A percentile compares a stretch with the other conserved stretches of the same genome.
These are phyloP conservation scores for Cyberlindnera bimundalis DNA, from an alignment of 805 yeast species.

Conservation along the genomic window DNA sequence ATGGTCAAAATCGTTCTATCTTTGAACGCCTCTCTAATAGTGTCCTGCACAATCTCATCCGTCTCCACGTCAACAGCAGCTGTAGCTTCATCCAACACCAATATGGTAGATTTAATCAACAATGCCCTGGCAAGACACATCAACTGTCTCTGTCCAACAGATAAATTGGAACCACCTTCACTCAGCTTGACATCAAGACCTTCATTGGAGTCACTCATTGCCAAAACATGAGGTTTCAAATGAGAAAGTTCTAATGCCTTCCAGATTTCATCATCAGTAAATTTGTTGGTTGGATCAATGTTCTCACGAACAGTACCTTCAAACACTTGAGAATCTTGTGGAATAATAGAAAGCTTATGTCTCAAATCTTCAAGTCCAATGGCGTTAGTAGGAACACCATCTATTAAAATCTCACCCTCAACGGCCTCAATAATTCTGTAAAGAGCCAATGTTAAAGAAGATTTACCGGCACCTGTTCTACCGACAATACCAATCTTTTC, in stretches of 20 bases:
- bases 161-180: slow-evolving; percentile 70
- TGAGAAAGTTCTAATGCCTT: slow-evolving; percentile 74
- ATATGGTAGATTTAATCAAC: slow-evolving; percentile 56
- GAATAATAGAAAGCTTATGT: slow-evolving; percentile 76
- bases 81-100: slow-evolving; percentile 82
- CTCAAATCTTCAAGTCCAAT: slow-evolving; percentile 80
- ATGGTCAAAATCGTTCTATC: slow-evolving; percentile 78
- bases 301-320: slow-evolving; percentile 84
- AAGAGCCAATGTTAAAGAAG: slow-evolving; percentile 77
- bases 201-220: slow-evolving; percentile 50
- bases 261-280: slow-evolving; percentile 82
- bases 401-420: slow-evolving; percentile 67
- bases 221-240: slow-evolving; percentile 59
- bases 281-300: slow-evolving; percentile 73
- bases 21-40: slow-evolving; percentile 70
- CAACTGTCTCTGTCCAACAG: slow-evolving; percentile 75
- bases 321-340: slow-evolving; percentile 91
- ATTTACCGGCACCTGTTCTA: slow-evolving; percentile 95
- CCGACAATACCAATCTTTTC: slow-evolving; percentile 97
- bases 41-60: slow-evolving; percentile 71
- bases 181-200: slow-evolving; percentile 53
- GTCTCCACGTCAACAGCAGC: slow-evolving; percentile 89
- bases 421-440: slow-evolving; percentile 82
- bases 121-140: slow-evolving; percentile 81
- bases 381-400: slow-evolving; percentile 58